Base-by-base conservation (phyloP, 1,284 basidiomycete genomes). In the Boletus semigastroideus region DNA sequence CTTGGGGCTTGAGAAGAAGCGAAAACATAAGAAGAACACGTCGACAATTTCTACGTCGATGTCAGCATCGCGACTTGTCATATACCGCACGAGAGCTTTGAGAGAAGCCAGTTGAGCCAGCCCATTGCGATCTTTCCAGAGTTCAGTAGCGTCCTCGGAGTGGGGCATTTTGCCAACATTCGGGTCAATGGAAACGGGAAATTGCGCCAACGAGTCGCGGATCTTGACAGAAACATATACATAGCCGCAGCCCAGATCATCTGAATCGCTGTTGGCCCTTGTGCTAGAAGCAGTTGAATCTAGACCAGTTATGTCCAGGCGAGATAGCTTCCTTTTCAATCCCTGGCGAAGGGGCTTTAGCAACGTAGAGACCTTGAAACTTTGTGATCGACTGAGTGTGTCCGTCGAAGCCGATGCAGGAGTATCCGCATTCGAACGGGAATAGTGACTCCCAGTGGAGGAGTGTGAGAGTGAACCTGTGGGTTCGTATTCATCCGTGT, bases 11-110 rank as follows among this genome's bases (percentile, higher is more conserved):
- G 83, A 79, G 70, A 90, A 92, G 56, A 86, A 77, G 17, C 90
- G 80, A 71, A 93, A 94, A 50, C 82, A 86, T 34, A 87, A 72
- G 72, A 92, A 88, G 71, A 94, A 91, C 1, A 82, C 70, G 28
- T 78, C 71, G 19, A 66, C 51, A 16, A 79, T 68, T 5, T 74
- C 72, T 3, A 62, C 58, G 44, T 78, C 70, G 30, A 54, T 57
- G 13, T 74, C 54, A 6, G 65, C 62, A 33, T 76, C 71, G 31
- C 72, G 71, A 4, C 73, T 73, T 2, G 79, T 78, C 51, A 82
- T 66, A 31, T 79, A 67, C n/a, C 72, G 70, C 33, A 83, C 69
- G 43, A 82, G 68, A 25, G 76, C 76, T 6, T 69, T 58, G 11
- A 81, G 61, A 7, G 79, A 74, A 1, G 74, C 75, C 20, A 62